These are phyloP conservation scores for Phytophthora litchii DNA, from an alignment of 352 stramenopile species.

Conservation along the genomic window DNA sequence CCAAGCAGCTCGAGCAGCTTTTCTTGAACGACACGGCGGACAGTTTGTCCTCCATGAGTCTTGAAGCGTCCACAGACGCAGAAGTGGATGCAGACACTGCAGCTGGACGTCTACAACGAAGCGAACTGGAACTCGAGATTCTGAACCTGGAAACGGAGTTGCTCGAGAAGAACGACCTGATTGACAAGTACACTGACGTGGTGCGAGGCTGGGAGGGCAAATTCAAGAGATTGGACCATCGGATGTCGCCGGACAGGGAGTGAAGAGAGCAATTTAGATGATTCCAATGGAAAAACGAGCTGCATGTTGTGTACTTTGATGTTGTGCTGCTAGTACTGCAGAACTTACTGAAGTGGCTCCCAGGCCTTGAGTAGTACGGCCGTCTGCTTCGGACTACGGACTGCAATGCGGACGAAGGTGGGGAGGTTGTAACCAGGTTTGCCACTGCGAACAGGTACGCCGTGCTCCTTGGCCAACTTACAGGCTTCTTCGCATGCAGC, in stretches of 20 bases:
- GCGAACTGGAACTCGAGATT: slow-evolving; percentile 79
- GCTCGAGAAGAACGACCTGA: slow-evolving; percentile 84
- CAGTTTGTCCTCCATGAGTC: slow-evolving; percentile 16
- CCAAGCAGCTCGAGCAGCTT: slow-evolving; percentile 83
- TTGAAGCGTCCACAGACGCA: slow-evolving; percentile 7
- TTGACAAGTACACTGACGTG: slow-evolving; percentile 88
- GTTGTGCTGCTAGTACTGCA: slow-evolving; percentile 1
- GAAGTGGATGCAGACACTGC: slow-evolving; percentile 5
- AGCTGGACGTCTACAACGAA: slow-evolving; percentile 30
- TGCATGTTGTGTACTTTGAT: slow-evolving; percentile 27
- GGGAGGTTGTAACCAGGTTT: slow-evolving; percentile 90
- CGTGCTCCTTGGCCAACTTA: slow-evolving; percentile 77
- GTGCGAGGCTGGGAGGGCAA: slow-evolving; percentile 85
- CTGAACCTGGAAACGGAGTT: slow-evolving; percentile 76
- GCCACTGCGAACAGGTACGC: slow-evolving; percentile 85
- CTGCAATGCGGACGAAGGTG: slow-evolving; percentile 84
- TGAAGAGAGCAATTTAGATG: slow-evolving; percentile 21
- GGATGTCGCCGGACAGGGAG: slow-evolving; percentile 64
- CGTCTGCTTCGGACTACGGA: slow-evolving; percentile 76
- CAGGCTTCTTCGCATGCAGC: slow-evolving; percentile 62
- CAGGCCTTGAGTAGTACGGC: slow-evolving; percentile 78
- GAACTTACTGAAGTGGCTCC: slow-evolving; percentile 59
- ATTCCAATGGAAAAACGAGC: slow-evolving; percentile 10
- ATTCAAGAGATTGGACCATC: slow-evolving; percentile 78
- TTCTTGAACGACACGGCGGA: slow-evolving; percentile 53